Percentiles rank a stretch among this genome's conserved stretches.
Conservation (phyloP, 352 stramenopile genomes). For the Globisporangium spiculum region DNA sequence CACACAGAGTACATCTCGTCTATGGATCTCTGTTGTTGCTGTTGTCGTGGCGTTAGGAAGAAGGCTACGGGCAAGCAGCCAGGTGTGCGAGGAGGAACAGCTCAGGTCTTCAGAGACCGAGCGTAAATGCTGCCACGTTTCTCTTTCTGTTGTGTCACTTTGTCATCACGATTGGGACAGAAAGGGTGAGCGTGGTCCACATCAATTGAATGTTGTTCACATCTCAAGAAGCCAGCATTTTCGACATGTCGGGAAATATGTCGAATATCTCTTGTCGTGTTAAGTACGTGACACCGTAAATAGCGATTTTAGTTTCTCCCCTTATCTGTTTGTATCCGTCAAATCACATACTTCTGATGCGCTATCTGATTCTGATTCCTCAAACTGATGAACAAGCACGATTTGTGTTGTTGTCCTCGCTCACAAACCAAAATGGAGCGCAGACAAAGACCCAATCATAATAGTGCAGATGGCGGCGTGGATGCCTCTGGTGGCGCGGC, state of each 20-base stretch:
- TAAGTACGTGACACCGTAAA: no score
- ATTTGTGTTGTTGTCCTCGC: no score
- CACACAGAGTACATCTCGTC: conserved; percentile 78
- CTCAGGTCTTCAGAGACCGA: background rate
- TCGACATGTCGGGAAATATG: no score
- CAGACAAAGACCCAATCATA: background rate
- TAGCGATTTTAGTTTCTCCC: no score
- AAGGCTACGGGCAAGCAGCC: background rate
- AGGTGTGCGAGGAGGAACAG: background rate
- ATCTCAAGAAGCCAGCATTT: background rate
- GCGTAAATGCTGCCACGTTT: conserved; percentile 1
- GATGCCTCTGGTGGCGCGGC: conserved; percentile 1
- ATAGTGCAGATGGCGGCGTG: background rate
- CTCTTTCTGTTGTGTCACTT: conserved; percentile 1
- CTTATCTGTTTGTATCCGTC: no score
- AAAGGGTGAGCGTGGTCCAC: background rate
- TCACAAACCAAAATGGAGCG: conserved; percentile 8
- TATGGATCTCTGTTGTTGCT: background rate
- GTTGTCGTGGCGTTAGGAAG: background rate
- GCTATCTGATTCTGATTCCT: no score
- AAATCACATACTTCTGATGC: no score
- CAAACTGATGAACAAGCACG: no score
- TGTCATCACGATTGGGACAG: background rate
- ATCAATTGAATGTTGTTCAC: background rate
- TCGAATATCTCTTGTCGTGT: no score